A percentile compares a stretch with the other conserved stretches of the same genome.
phyloP scores from a whole-genome alignment of 1,139 yeast species.

The Sugiyamaella paludigena region DNA sequence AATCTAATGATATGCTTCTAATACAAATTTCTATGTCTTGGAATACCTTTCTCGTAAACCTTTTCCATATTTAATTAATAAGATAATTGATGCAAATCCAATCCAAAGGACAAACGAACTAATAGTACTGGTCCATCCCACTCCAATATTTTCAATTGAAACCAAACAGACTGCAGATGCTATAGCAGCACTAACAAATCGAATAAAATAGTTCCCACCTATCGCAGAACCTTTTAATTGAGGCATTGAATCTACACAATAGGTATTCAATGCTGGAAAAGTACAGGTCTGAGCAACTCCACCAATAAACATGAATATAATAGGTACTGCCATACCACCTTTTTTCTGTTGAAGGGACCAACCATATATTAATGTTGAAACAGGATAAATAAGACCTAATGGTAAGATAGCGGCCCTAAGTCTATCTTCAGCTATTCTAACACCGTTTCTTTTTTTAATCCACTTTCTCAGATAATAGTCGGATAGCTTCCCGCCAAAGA shows the following conservation, averaged over 20 bases:
- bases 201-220: constrained; percentile 49
- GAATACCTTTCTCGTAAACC: constrained; percentile 11
- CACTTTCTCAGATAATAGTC: constrained; percentile 47
- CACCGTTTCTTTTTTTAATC: constrained; percentile 42
- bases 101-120: constrained; percentile 38
- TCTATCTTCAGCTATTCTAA: constrained; percentile 53
- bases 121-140: constrained; percentile 53
- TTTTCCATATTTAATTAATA: constrained; percentile 17
- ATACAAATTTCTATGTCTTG: background rate
- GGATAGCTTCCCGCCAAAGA: constrained; percentile 51
- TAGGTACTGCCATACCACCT: constrained; percentile 56
- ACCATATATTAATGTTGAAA: constrained; percentile 48
- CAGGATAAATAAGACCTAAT: constrained; percentile 44
- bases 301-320: constrained; percentile 46
- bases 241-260: constrained; percentile 57
- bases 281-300: constrained; percentile 51
- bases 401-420: constrained; percentile 43
- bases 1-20: background rate
- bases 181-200: constrained; percentile 51
- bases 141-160: constrained; percentile 47
- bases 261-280: constrained; percentile 53
- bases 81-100: constrained; percentile 13
- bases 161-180: constrained; percentile 49
- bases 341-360: constrained; percentile 49
- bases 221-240: constrained; percentile 53